Evolutionary conservation across 2,329 filamentous ascomycete genomes (phyloP), one percentile per base, ranked within the genome.

Genomic region (Immersiporthe knoxdaviesiana): DNA sequence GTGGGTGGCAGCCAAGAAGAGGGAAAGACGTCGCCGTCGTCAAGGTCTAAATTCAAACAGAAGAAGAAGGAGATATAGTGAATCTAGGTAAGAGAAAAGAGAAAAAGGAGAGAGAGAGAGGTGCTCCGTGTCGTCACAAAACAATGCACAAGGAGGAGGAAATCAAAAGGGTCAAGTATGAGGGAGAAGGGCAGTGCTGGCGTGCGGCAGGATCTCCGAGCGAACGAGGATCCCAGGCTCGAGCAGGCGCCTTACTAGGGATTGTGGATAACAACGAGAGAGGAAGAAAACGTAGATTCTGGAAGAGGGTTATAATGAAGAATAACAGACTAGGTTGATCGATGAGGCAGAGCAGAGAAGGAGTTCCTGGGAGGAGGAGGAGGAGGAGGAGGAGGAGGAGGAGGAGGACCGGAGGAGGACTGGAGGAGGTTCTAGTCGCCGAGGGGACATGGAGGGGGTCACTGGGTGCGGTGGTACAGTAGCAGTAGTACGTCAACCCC

Each of bases 291-390:
- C 54, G 68, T 62, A 47, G 14, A 58, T 70, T 70, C 62, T 64
- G 41, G 59, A 60, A 65, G 54, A n/a, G 12, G 54, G 37, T 67
- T 24, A 39, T 21, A 37, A 18, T 65, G 54, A 62, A 56, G 65
- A 70, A 65, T 35, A 68, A 60, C 61, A 68, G 61, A 41, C 68
- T 44, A 60, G 65, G 68, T 70, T 62, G 54, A 37, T 64, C 41
- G 63, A 41, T 32, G 54, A 41, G 30, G 41, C 54, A 30, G 37
- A 10, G 32, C n/a, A 27, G 30, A 65, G 63, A 50, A 39, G 62
- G 63, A 50, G 37, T 24, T 24, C 27, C 27, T 21, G 6, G 35
- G 30, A 30, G 27, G 30, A 32, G 35, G 32, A 35, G 27, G n/a
- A n/a, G 16, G 35, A 7, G 37, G n/a, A 18, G 18, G 30, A 27